A percentile compares a stretch with the other conserved stretches of the same genome.
phyloP scores from a whole-genome alignment of 306 rosid species.

The Malus sieversii region DNA sequence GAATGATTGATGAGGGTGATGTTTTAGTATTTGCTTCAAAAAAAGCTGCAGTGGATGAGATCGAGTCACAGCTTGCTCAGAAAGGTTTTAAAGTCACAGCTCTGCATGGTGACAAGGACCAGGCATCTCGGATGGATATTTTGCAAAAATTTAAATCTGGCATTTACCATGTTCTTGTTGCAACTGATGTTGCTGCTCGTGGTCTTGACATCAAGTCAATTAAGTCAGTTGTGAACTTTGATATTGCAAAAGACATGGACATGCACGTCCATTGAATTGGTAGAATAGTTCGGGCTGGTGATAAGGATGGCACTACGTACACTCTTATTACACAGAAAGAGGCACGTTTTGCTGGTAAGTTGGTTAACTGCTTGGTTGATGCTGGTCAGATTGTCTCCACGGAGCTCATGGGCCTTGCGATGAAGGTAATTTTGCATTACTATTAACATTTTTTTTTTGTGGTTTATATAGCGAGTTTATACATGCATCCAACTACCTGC shows the following conservation, averaged over 20 bases:
- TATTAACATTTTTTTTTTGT: neutral
- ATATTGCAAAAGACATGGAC: constrained; percentile 97
- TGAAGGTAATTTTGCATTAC: constrained; percentile 55
- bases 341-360: constrained; percentile 93
- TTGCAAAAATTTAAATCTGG: constrained; percentile 93
- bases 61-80: constrained; percentile 63
- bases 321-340: constrained; percentile 85
- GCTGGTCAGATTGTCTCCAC: constrained; percentile 85
- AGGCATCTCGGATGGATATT: constrained; percentile 88
- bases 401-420: constrained; percentile 96
- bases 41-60: constrained; percentile 89
- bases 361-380: constrained; percentile 84
- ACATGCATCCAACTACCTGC: too few species aligned
- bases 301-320: constrained; percentile 92
- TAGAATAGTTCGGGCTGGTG: constrained; percentile 98
- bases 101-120: constrained; percentile 96
- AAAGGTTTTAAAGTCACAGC: constrained; percentile 79
- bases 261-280: constrained; percentile 99
- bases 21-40: constrained; percentile 87
- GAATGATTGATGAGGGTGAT: constrained; percentile 88
- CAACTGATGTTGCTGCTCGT: constrained; percentile 99
- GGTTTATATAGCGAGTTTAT: neutral
- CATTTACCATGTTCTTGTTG: constrained; percentile 74
- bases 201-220: constrained; percentile 97
- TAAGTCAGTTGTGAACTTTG: constrained; percentile 92